Conservation (phyloP, 129 eudicot genomes). For the Lactuca saligna region DNA sequence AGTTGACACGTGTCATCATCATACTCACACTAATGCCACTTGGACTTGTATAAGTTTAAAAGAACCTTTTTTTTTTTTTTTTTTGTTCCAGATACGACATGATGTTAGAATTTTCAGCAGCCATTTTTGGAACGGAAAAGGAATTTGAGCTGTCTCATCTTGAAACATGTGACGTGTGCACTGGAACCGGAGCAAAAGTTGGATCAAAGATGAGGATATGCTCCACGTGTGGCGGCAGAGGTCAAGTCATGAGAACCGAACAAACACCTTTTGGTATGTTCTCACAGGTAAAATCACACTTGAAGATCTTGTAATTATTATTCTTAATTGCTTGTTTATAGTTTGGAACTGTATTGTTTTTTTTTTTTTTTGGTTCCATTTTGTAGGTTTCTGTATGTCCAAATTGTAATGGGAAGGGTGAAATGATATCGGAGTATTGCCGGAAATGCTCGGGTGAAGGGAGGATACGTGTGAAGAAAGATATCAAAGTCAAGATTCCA, state of each 20-base stretch:
- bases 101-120: slow-evolving; percentile 77
- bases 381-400: slow-evolving; percentile 92
- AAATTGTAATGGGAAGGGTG: slow-evolving; percentile 94
- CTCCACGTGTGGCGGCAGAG: slow-evolving; percentile 98
- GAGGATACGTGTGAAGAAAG: slow-evolving; percentile 76
- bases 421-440: slow-evolving; percentile 84
- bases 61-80: background rate
- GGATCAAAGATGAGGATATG: slow-evolving; percentile 97
- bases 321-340: too few species aligned
- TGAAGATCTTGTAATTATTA: background rate
- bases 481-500: slow-evolving; percentile 92
- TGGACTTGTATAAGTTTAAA: too few species aligned
- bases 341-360: background rate
- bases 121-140: slow-evolving; percentile 91
- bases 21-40: background rate
- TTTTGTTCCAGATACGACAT: slow-evolving; percentile 77
- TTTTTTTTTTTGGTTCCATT: too few species aligned
- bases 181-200: slow-evolving; percentile 89
- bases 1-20: background rate
- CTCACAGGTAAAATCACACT: slow-evolving; percentile 64
- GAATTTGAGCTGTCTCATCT: slow-evolving; percentile 95
- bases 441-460: slow-evolving; percentile 96
- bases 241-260: slow-evolving; percentile 99
- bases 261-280: slow-evolving; percentile 99
- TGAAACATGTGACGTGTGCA: slow-evolving; percentile 84